phyloP scores from a whole-genome alignment of 306 rosid genomes.

The Medicago arabica region DNA sequence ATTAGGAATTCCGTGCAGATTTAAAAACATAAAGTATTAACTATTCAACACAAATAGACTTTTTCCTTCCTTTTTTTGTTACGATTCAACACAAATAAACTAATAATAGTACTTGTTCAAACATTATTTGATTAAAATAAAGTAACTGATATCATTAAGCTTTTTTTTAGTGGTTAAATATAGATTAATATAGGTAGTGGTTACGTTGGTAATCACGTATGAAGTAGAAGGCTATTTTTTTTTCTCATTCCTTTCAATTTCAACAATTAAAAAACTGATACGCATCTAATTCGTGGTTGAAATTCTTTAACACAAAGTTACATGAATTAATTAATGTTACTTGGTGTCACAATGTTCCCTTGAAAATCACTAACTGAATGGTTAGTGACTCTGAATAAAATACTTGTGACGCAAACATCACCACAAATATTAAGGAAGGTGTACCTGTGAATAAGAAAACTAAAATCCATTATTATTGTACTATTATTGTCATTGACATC shows the following conservation, averaged over 20 bases:
- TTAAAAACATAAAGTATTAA: too few species aligned
- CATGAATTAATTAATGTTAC: conserved; percentile 13
- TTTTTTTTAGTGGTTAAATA: conserved; percentile 19
- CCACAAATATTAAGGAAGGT: conserved; percentile 2
- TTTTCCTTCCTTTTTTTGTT: neutral
- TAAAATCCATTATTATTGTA: neutral
- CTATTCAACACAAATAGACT: too few species aligned
- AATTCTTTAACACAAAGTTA: neutral
- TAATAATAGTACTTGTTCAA: too few species aligned
- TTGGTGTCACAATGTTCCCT: neutral
- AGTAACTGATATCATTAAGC: neutral
- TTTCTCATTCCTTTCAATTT: neutral
- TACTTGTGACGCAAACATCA: neutral
- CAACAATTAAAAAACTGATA: neutral
- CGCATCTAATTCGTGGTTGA: conserved; percentile 31
- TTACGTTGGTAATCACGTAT: neutral
- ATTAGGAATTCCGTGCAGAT: too few species aligned
- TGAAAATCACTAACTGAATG: neutral
- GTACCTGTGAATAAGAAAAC: neutral
- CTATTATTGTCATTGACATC: conserved; percentile 32
- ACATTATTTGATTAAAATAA: too few species aligned
- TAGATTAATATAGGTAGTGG: neutral
- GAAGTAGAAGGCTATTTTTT: conserved; percentile 13
- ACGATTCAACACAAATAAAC: too few species aligned
- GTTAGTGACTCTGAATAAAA: conserved; percentile 15